Base-by-base conservation (phyloP, 2,329 filamentous ascomycete species). In the Xylogone sp. region DNA sequence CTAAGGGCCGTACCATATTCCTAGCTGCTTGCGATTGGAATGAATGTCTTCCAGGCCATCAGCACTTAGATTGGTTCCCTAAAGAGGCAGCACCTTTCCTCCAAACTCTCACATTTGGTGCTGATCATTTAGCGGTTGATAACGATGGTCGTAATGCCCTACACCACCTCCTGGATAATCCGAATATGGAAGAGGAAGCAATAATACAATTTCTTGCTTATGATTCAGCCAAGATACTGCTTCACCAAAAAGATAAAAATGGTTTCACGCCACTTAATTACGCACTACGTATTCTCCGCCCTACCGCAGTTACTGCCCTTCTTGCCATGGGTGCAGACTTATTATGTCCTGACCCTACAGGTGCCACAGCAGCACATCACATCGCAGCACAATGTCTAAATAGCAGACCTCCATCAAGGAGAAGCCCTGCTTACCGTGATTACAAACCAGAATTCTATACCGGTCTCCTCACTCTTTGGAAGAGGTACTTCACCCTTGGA, bases 81-180 rank as follows among this genome's bases (percentile, higher is more conserved):
- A 57, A 57, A 50, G 42, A 18, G 18, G 43, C 43, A 13, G 50
- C 52, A 2, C 51, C 52, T 20, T 53, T 57, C 34, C 42, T 60
- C 7, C 31, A 45, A 31, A 52, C 57, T 31, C 44, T 59, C 16
- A 46, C 48, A 16, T 46, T 44, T 19, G 48, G 45, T 10, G 56
- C 44, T 3, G 54, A 58, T 46, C 42, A 29, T 21, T 49, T 43
- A 6, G 43, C 48, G 6, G 46, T 56, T 16, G 55, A 59, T 48
- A 27, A 46, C 18, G 27, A 54, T 12, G 52, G 54, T 7, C 52
- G 52, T 47, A 57, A 56, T 22, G 53, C 54, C 21, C 49, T 60
- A 24, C 58, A 62, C 43, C 52, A 55, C 39, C 54, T 63, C 39
- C 48, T 61, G 42, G 12, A 55, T 29, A 63, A 63, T 48, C 42